These are phyloP conservation scores for Phytophthora crassamura DNA, from an alignment of 352 stramenopile species.

Conservation along the genomic window DNA sequence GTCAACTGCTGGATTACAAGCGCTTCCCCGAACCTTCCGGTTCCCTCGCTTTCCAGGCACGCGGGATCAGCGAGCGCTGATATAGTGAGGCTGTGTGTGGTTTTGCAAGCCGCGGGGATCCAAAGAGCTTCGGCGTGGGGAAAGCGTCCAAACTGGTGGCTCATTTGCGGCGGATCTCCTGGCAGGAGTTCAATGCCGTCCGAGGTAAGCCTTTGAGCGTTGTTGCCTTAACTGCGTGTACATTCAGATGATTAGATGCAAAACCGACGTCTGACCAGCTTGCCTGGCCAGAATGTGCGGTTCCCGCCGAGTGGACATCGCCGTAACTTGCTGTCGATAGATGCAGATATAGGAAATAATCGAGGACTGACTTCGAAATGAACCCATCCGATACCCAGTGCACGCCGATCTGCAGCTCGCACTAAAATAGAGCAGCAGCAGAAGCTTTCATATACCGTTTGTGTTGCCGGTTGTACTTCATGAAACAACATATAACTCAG, in stretches of 20 bases:
- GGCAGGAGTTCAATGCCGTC: neutral
- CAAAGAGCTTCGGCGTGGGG: neutral
- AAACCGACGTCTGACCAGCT: neutral
- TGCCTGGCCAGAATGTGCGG: neutral
- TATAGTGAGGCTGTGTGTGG: conserved; percentile 2
- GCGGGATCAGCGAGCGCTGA: conserved; percentile 23
- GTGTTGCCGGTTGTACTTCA: too few relatives aligned
- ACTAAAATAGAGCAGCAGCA: too few relatives aligned
- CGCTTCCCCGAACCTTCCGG: conserved; percentile 24
- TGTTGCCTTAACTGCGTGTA: too few relatives aligned
- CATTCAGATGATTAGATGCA: conserved; percentile 10
- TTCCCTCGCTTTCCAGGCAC: neutral
- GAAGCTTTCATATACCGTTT: too few relatives aligned
- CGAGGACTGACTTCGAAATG: too few relatives aligned
- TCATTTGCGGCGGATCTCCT: conserved; percentile 4
- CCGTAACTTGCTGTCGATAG: too few relatives aligned
- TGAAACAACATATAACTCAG: too few relatives aligned
- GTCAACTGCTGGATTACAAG: neutral
- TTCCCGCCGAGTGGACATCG: too few relatives aligned
- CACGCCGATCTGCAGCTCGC: too few relatives aligned
- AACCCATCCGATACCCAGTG: too few relatives aligned
- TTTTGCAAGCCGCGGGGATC: neutral
- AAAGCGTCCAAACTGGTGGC: conserved; percentile 13
- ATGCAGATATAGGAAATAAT: too few relatives aligned
- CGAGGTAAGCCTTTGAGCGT: neutral